Evolutionary conservation across 2,329 filamentous ascomycete genomes (phyloP), one percentile per base, ranked within the genome.

Genomic region (Sarocladium strictum): DNA sequence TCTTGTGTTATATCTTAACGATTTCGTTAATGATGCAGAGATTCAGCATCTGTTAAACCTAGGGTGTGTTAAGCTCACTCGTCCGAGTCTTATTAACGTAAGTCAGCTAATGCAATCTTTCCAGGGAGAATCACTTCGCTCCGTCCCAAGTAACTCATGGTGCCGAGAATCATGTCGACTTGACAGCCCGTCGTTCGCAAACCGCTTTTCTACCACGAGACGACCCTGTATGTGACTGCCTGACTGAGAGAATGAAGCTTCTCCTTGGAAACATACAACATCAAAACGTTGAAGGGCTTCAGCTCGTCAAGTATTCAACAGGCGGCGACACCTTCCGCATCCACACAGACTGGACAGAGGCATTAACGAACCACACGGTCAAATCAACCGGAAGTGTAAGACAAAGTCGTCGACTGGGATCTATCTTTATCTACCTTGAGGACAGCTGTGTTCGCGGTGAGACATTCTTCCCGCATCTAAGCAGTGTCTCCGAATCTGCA

Each of bases 361-460:
- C 15, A 15, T 33, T 33, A 15, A 9, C 32, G n/a, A n/a, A n/a
- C n/a, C n/a, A n/a, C 32, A 33, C 15, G 32, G 15, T 33, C 32
- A 33, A 9, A 7, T 33, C 32, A 33, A 33, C 32, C 15, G 32
- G 32, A 40, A 37, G 40, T n/a, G 74, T 74, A 54, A 65, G n/a
- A n/a, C n/a, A n/a, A n/a, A n/a, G n/a, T n/a, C n/a, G n/a, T n/a
- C n/a, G 71, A 1, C 53, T 71, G 1, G 70, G 72, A 15, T 73
- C 69, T 57, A 74, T 75, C 64, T 72, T 75, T 53, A 69, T 67
- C n/a, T 65, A 71, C n/a, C 56, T 75, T 29, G 61, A 75, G 55
- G 71, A 70, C 40, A 61, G 62, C 35, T 74, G 72, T 58, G 65
- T 63, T 0, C 69, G 62, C 0, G 72, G 72, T 1, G 72, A 74